phyloP scores from a whole-genome alignment of 371 early-diverging fungal genomes.

The Mortierella sp. region DNA sequence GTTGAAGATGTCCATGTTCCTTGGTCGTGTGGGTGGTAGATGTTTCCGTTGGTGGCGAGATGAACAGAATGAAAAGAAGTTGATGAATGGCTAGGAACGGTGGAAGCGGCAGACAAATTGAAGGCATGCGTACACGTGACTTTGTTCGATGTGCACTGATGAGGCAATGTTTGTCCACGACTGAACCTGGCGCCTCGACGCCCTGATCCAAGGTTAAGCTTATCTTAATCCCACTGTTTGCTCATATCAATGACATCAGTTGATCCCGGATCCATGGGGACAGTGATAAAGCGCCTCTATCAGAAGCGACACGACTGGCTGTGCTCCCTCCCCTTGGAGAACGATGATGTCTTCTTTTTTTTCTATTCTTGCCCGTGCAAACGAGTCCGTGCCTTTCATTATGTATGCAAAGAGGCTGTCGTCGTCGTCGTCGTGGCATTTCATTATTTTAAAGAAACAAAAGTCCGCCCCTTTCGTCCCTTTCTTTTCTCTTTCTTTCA shows the following conservation, averaged over 20 bases:
- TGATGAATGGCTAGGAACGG: background rate
- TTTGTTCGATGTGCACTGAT: background rate
- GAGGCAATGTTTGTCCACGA: background rate
- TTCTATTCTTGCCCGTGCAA: background rate
- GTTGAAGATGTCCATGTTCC: conserved; percentile 40
- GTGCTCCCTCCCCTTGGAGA: too few species aligned
- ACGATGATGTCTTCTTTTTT: background rate
- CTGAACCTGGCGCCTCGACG: background rate
- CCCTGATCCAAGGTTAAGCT: background rate
- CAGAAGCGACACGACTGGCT: background rate
- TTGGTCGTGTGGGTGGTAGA: background rate
- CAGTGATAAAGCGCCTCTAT: too few species aligned
- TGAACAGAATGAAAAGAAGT: background rate
- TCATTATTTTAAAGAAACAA: background rate
- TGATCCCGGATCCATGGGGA: background rate
- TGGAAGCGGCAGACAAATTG: background rate
- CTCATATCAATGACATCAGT: background rate
- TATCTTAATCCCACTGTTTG: background rate
- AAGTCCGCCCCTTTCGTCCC: background rate
- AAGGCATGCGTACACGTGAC: background rate
- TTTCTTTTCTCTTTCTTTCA: background rate
- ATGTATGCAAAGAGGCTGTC: background rate
- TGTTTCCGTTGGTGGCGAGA: conserved; percentile 6
- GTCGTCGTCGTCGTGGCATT: too few species aligned
- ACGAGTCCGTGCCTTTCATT: background rate